Base-by-base conservation (phyloP, 2,329 filamentous ascomycete species). In the Drechslerella dactyloides region DNA sequence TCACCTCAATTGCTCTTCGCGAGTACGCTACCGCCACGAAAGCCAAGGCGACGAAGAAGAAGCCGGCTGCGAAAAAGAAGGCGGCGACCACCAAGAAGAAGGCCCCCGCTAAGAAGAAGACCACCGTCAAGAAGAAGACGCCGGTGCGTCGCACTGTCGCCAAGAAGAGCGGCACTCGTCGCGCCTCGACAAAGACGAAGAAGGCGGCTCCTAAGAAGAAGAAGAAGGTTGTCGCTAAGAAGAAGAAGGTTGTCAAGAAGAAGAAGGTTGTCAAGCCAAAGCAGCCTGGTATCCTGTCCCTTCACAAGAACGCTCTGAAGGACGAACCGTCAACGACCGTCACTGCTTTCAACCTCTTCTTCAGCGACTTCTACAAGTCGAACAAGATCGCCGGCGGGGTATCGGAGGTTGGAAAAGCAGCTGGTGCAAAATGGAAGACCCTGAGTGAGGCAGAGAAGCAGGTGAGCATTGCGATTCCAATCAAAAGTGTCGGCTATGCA, bases 21-120 rank as follows among this genome's bases (percentile, higher is more conserved):
- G 68, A 65, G 48, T 72, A 65, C 23, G 68, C 68, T 11, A 72
- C 68, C 15, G 68, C 68, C 15, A 30, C 44, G 23, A 72, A 70
- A 48, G n/a, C n/a, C n/a, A n/a, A n/a, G n/a, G n/a, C n/a, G n/a
- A 65, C 56, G 50, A 70, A 65, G 56, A 53, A 53, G 30, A 54
- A 44, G 24, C 3, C 58, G n/a, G 48, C 61, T 23, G 19, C 53
- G 2, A 52, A 40, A 15, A 65, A 65, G 51, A 62, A 53, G 48
- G 30, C 58, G 11, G 58, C 44, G 17, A 33, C 42, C 1, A 56
- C 54, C 2, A 70, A 64, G 55, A 70, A 70, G 54, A 58, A 54
- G 24, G 2, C 50, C 6, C 17, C 63, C 30, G 44, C 35, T 23
- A 50, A 42, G 30, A 68, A 69, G 64, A 62, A 52, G 23, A 19